phyloP scores from a whole-genome alignment of 2,329 filamentous ascomycete species.

The Xylariaceae sp. region DNA sequence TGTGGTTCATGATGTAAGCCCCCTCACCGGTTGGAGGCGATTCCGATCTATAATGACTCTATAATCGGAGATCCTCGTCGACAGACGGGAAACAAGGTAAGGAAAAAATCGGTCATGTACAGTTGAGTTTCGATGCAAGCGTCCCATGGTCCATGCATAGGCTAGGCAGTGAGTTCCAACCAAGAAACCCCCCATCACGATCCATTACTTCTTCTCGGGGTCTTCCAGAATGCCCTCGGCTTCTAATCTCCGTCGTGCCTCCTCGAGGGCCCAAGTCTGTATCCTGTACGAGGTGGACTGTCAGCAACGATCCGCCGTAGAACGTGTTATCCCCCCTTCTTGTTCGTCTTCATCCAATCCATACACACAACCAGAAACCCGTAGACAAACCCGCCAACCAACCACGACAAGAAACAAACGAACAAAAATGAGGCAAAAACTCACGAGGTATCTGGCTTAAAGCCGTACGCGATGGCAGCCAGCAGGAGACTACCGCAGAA shows the following conservation, averaged over 20 bases:
- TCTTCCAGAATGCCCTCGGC: slow-evolving; percentile 92
- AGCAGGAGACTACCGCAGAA: slow-evolving; percentile 78
- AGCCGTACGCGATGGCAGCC: slow-evolving; percentile 81
- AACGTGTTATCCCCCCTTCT: slow-evolving; percentile 1
- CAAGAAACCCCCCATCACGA: background rate
- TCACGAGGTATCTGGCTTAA: slow-evolving; percentile 98
- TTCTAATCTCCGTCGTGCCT: slow-evolving; percentile 93
- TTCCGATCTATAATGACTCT: slow-evolving; percentile 1
- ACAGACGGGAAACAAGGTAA: background rate
- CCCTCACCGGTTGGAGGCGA: background rate
- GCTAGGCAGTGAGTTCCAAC: no score
- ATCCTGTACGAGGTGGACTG: slow-evolving; percentile 62
- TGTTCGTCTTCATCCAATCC: slow-evolving; percentile 1
- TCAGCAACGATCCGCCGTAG: slow-evolving; percentile 37
- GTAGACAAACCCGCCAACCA: no score
- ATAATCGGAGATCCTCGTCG: background rate
- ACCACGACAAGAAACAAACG: slow-evolving; percentile 8
- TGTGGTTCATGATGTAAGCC: background rate
- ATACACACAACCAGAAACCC: no score
- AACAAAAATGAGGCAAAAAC: slow-evolving; percentile 48
- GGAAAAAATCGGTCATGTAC: slow-evolving; percentile 25
- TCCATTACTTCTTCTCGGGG: slow-evolving; percentile 58
- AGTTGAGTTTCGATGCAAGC: slow-evolving; percentile 15
- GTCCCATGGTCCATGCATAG: slow-evolving; percentile 1
- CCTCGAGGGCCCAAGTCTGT: slow-evolving; percentile 98